Evolutionary conservation across 2,329 filamentous ascomycete genomes (phyloP), one percentile per base, ranked within the genome.

Genomic region (Lachnum nothofagi): DNA sequence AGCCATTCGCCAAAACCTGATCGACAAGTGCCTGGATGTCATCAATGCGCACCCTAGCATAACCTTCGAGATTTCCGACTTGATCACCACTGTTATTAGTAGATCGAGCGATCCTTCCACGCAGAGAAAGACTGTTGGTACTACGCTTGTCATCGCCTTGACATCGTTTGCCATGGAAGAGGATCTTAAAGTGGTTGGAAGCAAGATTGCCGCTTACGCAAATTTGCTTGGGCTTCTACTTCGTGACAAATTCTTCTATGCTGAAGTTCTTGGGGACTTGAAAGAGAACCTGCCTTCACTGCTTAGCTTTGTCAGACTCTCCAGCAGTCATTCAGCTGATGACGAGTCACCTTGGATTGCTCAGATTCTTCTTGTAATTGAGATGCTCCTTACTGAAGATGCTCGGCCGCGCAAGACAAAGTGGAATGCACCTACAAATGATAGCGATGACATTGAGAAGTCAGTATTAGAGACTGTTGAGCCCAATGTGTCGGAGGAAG

Each of bases 331-430:
- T 48, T 75, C 85, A 3, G 72, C 77, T 0, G 88, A 95, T 42
- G 86, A 93, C 50, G 74, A 89, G n/a, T 87, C 90, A 4, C 87
- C 89, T 1, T 98, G 91, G 90, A 85, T 97, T 55, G 87, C 89
- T 10, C 91, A 93, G 62, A 82, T 97, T 25, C 74, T 98, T 27
- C 76, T 97, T 14, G 86, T 98, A 42, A 77, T 97, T 42, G 93
- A 99, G 72, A 87, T 87, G 45, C 74, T 97, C 25, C 74, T 98
- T n/a, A 85, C 86, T 12, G 87, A 95, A 60, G 93, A 97, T 66
- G 85, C 88, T 60, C 83, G 91, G 56, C 90, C 91, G 3, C 73
- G 78, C 4, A 79, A 86, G 51, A 84, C 87, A 22, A 75, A 78
- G 53, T 95, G 88, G 88, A 84, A 71, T 43, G 49, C 70, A 5